Evolutionary conservation across 768 basidiomycete species (phyloP).

Genomic region (Calocera cornea): DNA sequence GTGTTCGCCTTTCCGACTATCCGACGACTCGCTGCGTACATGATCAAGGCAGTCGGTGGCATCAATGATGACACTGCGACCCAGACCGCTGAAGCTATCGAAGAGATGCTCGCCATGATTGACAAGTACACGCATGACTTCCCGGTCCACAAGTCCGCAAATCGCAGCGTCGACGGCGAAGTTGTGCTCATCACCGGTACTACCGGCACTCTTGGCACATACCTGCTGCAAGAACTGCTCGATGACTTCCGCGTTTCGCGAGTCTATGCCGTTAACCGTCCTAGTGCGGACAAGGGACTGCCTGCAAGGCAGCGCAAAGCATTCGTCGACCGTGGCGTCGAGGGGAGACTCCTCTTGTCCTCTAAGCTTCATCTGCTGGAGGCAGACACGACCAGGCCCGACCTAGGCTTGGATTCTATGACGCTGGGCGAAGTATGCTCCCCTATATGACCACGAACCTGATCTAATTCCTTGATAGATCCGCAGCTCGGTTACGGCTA

Average conservation of each 20-base stretch:
- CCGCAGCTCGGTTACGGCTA: not conserved
- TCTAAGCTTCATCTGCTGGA: not conserved
- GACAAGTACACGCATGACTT: not conserved
- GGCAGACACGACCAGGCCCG: not conserved
- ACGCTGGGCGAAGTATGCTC: not conserved
- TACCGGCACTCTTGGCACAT: constrained; percentile 3
- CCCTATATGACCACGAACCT: not conserved
- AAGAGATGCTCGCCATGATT: not conserved
- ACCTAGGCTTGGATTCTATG: not conserved
- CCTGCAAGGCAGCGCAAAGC: not conserved
- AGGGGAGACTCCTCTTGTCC: not conserved
- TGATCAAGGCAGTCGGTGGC: not conserved
- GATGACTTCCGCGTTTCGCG: not conserved
- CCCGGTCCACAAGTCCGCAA: not conserved
- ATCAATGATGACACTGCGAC: not conserved
- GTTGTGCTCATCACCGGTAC: not conserved
- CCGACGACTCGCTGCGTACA: not conserved
- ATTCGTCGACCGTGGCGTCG: not conserved
- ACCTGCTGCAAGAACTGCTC: not conserved
- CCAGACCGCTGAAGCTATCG: not conserved
- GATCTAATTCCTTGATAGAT: not conserved
- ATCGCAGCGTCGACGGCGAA: not conserved
- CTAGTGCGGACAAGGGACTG: not conserved
- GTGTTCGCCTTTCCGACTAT: not conserved
- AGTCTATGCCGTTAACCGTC: constrained; percentile 6